Conservation (phyloP, 2,329 filamentous ascomycete genomes). For the Chrysosporium keratinophilum region DNA sequence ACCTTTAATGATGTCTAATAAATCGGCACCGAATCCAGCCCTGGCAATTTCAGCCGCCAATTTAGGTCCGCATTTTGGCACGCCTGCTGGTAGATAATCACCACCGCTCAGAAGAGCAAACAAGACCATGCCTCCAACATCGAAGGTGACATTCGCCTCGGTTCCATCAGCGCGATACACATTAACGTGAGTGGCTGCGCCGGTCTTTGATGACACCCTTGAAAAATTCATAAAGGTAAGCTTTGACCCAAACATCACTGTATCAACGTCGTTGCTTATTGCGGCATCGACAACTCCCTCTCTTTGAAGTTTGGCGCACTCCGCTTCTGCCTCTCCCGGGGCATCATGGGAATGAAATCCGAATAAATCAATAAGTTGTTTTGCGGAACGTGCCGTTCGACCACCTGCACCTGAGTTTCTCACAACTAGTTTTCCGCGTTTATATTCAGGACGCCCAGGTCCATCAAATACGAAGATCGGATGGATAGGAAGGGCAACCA, state of each 20-base stretch:
- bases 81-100: slow-evolving; percentile 81
- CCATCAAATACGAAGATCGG: slow-evolving; percentile 89
- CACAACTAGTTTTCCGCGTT: slow-evolving; percentile 63
- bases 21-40: slow-evolving; percentile 69
- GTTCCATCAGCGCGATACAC: slow-evolving; percentile 57
- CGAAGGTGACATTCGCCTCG: slow-evolving; percentile 41
- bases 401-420: slow-evolving; percentile 37
- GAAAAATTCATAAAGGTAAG: slow-evolving; percentile 74
- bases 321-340: slow-evolving; percentile 89
- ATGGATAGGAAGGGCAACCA: slow-evolving; percentile 67
- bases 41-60: slow-evolving; percentile 80
- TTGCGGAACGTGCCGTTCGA: slow-evolving; percentile 64
- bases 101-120: slow-evolving; percentile 92
- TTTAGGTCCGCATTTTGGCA: slow-evolving; percentile 78
- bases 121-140: slow-evolving; percentile 81
- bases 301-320: slow-evolving; percentile 77
- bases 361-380: slow-evolving; percentile 73
- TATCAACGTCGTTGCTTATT: slow-evolving; percentile 91
- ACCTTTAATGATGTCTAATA: slow-evolving; percentile 52
- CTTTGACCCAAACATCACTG: slow-evolving; percentile 89
- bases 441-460: slow-evolving; percentile 72
- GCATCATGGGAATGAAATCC: slow-evolving; percentile 76
- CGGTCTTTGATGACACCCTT: slow-evolving; percentile 55
- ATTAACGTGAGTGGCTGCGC: slow-evolving; percentile 69
- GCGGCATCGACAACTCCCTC: slow-evolving; percentile 83